Evolutionary conservation across 163 green algal genomes (phyloP).

Genomic region (Chlorella variabilis): DNA sequence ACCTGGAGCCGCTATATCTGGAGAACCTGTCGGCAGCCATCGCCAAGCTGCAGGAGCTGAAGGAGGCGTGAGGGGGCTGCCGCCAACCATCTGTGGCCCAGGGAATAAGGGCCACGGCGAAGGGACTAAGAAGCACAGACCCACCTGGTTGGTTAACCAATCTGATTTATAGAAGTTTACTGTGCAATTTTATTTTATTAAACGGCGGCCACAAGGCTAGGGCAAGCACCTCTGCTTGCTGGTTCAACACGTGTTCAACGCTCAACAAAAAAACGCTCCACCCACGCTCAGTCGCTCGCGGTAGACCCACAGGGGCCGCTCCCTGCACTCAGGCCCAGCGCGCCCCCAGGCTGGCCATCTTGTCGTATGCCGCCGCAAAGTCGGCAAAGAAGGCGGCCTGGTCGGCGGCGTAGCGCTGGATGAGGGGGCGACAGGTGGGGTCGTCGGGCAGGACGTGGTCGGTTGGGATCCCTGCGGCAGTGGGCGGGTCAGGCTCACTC

Average conservation of each 20-base stretch:
- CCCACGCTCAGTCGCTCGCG: no score
- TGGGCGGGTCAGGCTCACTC: background rate
- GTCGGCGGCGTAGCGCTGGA: conserved; percentile 75
- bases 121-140: no score
- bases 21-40: conserved; percentile 11
- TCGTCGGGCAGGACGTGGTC: conserved; percentile 87
- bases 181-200: no score
- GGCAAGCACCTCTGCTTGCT: no score
- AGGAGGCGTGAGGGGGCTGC: background rate
- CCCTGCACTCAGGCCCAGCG: conserved; percentile 15
- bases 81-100: no score
- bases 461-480: conserved; percentile 70
- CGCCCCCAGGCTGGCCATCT: conserved; percentile 59
- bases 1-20: conserved; percentile 34
- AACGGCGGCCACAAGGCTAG: no score
- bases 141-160: no score
- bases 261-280: no score
- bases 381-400: conserved; percentile 75
- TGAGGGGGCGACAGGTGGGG: conserved; percentile 63
- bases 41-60: background rate
- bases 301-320: no score
- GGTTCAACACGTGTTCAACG: no score
- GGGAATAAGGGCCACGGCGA: background rate
- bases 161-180: no score
- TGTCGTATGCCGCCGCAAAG: conserved; percentile 70